A percentile compares a stretch with the other conserved stretches of the same genome.
Evolutionary conservation across 306 rosid species (phyloP).

Genomic region (Quercus bicolor): DNA sequence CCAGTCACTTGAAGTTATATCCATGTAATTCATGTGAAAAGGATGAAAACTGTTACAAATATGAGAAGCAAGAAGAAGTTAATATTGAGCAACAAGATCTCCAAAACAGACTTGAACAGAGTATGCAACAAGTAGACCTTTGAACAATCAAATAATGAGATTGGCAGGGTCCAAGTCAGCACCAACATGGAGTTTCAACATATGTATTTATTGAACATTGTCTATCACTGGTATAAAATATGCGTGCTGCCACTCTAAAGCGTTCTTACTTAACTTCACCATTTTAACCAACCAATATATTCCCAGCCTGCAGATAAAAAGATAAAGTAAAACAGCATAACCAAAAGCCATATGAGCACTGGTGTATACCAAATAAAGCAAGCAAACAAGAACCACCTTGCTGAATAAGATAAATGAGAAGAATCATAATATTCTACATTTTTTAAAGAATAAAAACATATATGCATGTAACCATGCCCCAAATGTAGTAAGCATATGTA

Average conservation of each 20-base stretch:
- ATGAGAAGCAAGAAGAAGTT: not conserved
- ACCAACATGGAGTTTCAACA: conserved; percentile 99
- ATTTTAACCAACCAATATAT: conserved; percentile 71
- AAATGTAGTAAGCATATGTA: too few relatives aligned
- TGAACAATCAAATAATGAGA: not conserved
- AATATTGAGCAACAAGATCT: not conserved
- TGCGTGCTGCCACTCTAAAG: conserved; percentile 91
- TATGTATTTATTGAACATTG: conserved; percentile 86
- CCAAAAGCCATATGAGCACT: not conserved
- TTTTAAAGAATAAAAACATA: too few relatives aligned
- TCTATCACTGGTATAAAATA: conserved; percentile 80
- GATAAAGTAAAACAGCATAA: conserved; percentile 6
- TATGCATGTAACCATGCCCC: too few relatives aligned
- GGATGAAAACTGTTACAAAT: not conserved
- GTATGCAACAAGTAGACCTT: not conserved
- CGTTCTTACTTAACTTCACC: conserved; percentile 92
- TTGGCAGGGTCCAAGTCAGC: not conserved
- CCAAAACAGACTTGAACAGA: not conserved
- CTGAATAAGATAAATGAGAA: too few relatives aligned
- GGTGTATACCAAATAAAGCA: not conserved
- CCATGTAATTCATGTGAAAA: conserved; percentile 76
- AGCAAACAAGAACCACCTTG: not conserved
- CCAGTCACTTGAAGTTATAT: conserved; percentile 84
- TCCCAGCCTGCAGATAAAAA: conserved; percentile 67
- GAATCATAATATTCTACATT: too few relatives aligned